These are phyloP conservation scores for Candolleomyces eurysporus DNA, from an alignment of 768 basidiomycete genomes.

Conservation along the genomic window DNA sequence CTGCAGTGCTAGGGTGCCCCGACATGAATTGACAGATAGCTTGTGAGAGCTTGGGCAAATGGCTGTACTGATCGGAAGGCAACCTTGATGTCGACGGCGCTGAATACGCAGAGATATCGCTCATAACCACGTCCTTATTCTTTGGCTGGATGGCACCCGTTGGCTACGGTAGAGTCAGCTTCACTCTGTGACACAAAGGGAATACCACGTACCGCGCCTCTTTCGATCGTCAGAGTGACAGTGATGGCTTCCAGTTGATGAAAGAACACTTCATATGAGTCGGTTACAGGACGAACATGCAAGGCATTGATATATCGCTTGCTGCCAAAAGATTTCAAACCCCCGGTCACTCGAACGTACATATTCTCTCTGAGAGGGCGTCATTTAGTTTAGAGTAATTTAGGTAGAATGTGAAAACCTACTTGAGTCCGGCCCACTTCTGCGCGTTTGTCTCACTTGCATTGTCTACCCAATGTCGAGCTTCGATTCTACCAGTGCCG, in stretches of 20 bases:
- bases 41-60: constrained; percentile 59
- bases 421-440: constrained; percentile 49
- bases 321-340: constrained; percentile 75
- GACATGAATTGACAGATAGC: constrained; percentile 67
- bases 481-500: constrained; percentile 77
- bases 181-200: neutral
- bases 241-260: constrained; percentile 77
- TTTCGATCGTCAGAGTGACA: constrained; percentile 62
- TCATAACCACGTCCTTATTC: constrained; percentile 15
- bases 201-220: constrained; percentile 53
- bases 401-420: constrained; percentile 9
- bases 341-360: constrained; percentile 80
- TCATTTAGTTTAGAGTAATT: neutral
- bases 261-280: constrained; percentile 77
- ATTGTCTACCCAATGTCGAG: constrained; percentile 80
- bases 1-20: constrained; percentile 42
- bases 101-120: constrained; percentile 40
- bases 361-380: constrained; percentile 55
- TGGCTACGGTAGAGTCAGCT: constrained; percentile 23
- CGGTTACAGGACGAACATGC: constrained; percentile 65
- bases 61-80: constrained; percentile 45
- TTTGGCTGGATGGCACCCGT: constrained; percentile 24
- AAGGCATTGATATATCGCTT: constrained; percentile 82
- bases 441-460: constrained; percentile 53
- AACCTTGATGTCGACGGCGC: constrained; percentile 25